Base-by-base conservation (phyloP, 1,284 basidiomycete species). In the Leccinum pseudoinsigne region DNA sequence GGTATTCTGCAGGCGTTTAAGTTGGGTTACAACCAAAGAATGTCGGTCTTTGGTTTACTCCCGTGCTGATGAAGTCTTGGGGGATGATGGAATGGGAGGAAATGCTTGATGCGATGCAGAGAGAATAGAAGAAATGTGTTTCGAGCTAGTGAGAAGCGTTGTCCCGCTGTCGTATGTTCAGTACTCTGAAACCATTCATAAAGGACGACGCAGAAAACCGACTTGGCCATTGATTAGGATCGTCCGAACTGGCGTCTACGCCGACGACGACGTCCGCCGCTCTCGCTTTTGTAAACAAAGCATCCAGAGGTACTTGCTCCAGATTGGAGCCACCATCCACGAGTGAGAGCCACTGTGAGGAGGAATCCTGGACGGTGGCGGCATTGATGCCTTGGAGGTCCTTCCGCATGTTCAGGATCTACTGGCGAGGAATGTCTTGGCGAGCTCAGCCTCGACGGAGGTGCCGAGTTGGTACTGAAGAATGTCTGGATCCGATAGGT, bases 21-120 rank as follows among this genome's bases (percentile, higher is more conserved):
- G 56, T 71, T 11, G 86, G 85, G 68, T 87, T 76, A 70, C 90
- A 93, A 1, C 91, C 91, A 75, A 92, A 93, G 75, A 93, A 92
- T 0, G 88, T 88, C 6, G 90, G 84, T 18, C 90, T 82, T 47
- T 80, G 80, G 72, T 88, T 89, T 10, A 89, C 79, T 14, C 92
- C 92, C 8, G 82, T 83, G 12, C 79, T 76, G 57, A 90, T 71
- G 69, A 91, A 91, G 6, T 82, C 83, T 14, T 81, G 78, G 79
- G 67, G 14, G 76, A 79, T 2, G 73, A 69, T n/a, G 88, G 88
- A 57, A 89, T 82, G 2, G 86, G 84, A 12, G 88, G 88, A 71
- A 90, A 86, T 28, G 72, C 72, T 64, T 87, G 84, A 71, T 89
- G 88, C 0, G 86, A 82, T 4, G 77, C 67, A n/a, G 76, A 73